Evolutionary conservation across 1,284 basidiomycete species (phyloP).

Genomic region (Porogramme epimiltina): DNA sequence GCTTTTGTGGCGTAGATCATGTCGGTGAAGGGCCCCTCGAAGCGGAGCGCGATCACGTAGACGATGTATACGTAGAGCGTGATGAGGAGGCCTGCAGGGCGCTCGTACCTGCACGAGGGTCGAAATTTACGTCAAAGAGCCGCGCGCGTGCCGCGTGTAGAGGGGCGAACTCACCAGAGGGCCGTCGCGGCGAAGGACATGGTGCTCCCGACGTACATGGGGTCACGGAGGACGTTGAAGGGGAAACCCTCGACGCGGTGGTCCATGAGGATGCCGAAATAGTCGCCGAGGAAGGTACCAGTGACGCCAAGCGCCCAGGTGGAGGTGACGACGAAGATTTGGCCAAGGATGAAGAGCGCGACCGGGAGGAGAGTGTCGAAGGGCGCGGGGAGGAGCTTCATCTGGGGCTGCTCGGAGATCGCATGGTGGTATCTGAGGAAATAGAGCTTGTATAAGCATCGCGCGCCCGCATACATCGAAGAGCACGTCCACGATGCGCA

Average conservation of each 20-base stretch:
- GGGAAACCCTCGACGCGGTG: conserved; percentile 87
- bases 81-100: conserved; percentile 78
- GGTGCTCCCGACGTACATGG: conserved; percentile 95
- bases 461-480: not conserved
- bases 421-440: conserved; percentile 72
- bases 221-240: conserved; percentile 91
- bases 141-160: not conserved
- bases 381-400: conserved; percentile 58
- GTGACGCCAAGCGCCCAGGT: conserved; percentile 94
- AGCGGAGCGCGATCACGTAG: conserved; percentile 82
- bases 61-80: conserved; percentile 80
- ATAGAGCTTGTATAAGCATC: not conserved
- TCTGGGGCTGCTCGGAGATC: conserved; percentile 69
- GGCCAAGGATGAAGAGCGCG: conserved; percentile 70
- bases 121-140: conserved; percentile 3
- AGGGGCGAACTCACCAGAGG: conserved; percentile 67
- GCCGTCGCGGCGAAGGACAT: conserved; percentile 85
- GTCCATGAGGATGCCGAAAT: conserved; percentile 99
- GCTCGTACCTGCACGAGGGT: conserved; percentile 63
- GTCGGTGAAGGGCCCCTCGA: conserved; percentile 86
- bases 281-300: conserved; percentile 95
- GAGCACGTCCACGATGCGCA: not conserved
- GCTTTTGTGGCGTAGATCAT: conserved; percentile 76
- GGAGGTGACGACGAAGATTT: conserved; percentile 83
- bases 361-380: conserved; percentile 64